Conservation (phyloP, 441 rosid genomes). For the Isatis lusitanica region DNA sequence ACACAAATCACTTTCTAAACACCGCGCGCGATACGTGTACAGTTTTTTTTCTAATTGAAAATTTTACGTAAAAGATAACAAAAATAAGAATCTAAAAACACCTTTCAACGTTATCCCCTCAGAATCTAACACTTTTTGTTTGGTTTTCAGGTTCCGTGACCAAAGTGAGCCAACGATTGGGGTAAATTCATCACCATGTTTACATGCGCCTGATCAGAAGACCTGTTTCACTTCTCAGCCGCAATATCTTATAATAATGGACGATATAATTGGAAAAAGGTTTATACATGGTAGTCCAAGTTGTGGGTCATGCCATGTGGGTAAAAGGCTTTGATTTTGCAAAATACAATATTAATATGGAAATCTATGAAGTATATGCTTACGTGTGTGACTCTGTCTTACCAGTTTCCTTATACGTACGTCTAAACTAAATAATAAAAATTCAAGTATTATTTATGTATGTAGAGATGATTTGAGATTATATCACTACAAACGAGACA, state of each 20-base stretch:
- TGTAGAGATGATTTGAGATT: background rate
- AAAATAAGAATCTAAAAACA: background rate
- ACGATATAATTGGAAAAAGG: background rate
- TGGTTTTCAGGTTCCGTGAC: background rate
- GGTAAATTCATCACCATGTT: background rate
- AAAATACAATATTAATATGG: background rate
- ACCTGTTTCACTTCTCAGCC: background rate
- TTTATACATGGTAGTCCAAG: conserved; percentile 12
- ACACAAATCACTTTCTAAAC: background rate
- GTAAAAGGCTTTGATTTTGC: background rate
- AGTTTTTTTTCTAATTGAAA: background rate
- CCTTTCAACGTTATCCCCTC: background rate
- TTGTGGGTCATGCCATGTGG: conserved; percentile 35
- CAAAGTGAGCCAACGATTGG: background rate
- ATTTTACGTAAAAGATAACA: background rate
- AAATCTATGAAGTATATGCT: background rate
- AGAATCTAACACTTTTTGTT: background rate
- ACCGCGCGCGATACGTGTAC: background rate
- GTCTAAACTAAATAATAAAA: background rate
- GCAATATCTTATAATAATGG: background rate
- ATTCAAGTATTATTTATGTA: background rate
- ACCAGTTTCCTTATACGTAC: conserved; percentile 7
- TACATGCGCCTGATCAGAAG: background rate
- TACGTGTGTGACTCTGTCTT: background rate
- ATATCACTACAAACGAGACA: background rate